Conservation (phyloP, 805 yeast species). For the Metschnikowia amazonensis region DNA sequence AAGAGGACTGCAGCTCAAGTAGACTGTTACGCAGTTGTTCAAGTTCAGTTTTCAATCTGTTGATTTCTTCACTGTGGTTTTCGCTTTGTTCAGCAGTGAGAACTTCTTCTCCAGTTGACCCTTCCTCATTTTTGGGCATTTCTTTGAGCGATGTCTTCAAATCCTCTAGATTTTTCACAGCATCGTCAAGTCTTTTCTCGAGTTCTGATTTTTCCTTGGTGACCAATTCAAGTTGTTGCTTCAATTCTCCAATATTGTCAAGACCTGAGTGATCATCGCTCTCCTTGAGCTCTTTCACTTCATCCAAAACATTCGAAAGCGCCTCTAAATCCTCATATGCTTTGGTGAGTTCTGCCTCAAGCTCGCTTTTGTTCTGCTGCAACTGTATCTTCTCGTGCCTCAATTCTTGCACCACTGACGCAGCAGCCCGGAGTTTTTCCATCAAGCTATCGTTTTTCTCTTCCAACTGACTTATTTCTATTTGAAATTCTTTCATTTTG, state of each 20-base stretch:
- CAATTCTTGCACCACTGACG: slow-evolving; percentile 31
- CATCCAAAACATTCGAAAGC: slow-evolving; percentile 10
- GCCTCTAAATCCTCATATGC: slow-evolving; percentile 15
- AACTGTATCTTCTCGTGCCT: slow-evolving; percentile 18
- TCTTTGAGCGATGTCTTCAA: slow-evolving; percentile 2
- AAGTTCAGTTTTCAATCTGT: slow-evolving; percentile 1
- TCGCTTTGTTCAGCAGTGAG: background rate
- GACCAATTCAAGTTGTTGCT: background rate
- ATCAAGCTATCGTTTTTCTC: slow-evolving; percentile 34
- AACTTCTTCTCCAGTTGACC: background rate
- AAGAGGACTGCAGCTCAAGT: background rate
- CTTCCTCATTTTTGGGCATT: background rate
- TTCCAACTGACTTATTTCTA: slow-evolving; percentile 16
- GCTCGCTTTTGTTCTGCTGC: slow-evolving; percentile 5
- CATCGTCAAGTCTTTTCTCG: background rate
- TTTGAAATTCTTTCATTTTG: slow-evolving; percentile 14
- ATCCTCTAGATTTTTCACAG: slow-evolving; percentile 4
- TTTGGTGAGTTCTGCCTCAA: slow-evolving; percentile 11
- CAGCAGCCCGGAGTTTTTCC: slow-evolving; percentile 41
- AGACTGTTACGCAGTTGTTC: background rate
- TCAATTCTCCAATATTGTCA: background rate
- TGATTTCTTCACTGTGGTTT: slow-evolving; percentile 1
- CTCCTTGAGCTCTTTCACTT: slow-evolving; percentile 6
- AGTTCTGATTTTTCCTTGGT: slow-evolving; percentile 16
- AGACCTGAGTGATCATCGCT: no score